These are phyloP conservation scores for Termitomyces bulborhizus DNA, from an alignment of 768 basidiomycete species.

Conservation along the genomic window DNA sequence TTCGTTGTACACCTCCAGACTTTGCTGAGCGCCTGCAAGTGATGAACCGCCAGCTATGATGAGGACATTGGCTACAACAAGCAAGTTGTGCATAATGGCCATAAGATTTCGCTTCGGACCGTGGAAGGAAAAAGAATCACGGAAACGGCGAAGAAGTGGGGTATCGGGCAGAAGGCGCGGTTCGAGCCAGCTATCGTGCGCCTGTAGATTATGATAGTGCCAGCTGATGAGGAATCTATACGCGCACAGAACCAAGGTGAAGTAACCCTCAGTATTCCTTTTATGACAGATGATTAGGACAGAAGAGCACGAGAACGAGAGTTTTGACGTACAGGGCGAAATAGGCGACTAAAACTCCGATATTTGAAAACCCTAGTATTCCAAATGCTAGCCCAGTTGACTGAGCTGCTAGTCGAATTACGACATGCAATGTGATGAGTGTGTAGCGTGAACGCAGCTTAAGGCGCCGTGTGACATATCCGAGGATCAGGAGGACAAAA, in stretches of 20 bases:
- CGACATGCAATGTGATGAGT: slow-evolving; percentile 26
- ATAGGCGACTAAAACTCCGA: slow-evolving; percentile 24
- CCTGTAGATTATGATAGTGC: slow-evolving; percentile 27
- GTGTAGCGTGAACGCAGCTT: slow-evolving; percentile 25
- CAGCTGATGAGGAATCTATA: slow-evolving; percentile 30
- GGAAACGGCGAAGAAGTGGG: slow-evolving; percentile 12
- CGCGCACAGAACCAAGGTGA: slow-evolving; percentile 26
- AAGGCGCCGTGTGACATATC: slow-evolving; percentile 21
- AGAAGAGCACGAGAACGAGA: not conserved
- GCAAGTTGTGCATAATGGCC: slow-evolving; percentile 23
- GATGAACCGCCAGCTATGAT: slow-evolving; percentile 27
- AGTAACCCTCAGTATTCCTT: slow-evolving; percentile 25
- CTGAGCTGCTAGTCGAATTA: slow-evolving; percentile 28
- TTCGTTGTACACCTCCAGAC: slow-evolving; percentile 4
- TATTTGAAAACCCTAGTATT: slow-evolving; percentile 21
- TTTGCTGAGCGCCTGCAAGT: slow-evolving; percentile 20
- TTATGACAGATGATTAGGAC: not conserved
- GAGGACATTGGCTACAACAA: slow-evolving; percentile 25
- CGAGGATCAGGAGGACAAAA: slow-evolving; percentile 22
- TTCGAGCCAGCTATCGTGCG: slow-evolving; percentile 28
- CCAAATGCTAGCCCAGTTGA: slow-evolving; percentile 29
- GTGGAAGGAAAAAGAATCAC: slow-evolving; percentile 20
- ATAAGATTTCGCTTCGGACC: slow-evolving; percentile 19
- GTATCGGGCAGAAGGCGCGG: slow-evolving; percentile 18
- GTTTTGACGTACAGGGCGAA: slow-evolving; percentile 16